Base-by-base conservation (phyloP, 78 protist genomes). In the Dictyostelium purpureum region DNA sequence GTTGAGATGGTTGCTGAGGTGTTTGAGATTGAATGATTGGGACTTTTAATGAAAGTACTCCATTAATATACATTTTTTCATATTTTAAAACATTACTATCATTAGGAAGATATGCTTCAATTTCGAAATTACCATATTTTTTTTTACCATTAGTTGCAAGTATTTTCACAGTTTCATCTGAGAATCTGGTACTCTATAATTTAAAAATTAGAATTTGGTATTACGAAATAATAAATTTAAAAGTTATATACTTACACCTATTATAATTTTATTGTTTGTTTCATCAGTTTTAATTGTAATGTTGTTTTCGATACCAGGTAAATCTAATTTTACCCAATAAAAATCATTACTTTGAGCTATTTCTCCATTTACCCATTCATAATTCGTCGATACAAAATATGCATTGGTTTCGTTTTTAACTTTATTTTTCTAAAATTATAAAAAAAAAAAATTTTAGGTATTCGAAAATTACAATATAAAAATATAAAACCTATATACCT, bases 291-390 rank as follows among this genome's bases (percentile, higher is more conserved):
- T 66, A 47, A 80, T 80, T n/a, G 33, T 49, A 6, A 80, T 19
- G 52, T 80, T 59, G 3, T 24, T 67, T 14, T 65, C 77, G 21
- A 80, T 54, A 2, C 89, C 89, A 16, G 89, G 89, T 37, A 80
- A 38, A 80, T 80, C 89, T 18, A 66, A 16, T 38, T 42, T 67
- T 19, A 80, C 61, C 89, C 75, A 65, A 80, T 80, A 80, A 24
- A 33, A 67, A 7, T 65, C 78, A 14, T 49, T 67, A 14, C 28
- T 11, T 47, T 59, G 35, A 40, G 49, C 56, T 6, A 80, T 51
- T 38, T 80, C 89, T 4, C 67, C 89, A 52, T 49, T 33, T 9
- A 80, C 24, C 89, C 89, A 80, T n/a, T 67, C 78, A 69, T 67
- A 45, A 10, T 79, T 61, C 2, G 5, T 35, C 16, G 47, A 24